Evolutionary conservation across 192 early-diverging fungal species (phyloP).

Genomic region (Coemansia sp.): DNA sequence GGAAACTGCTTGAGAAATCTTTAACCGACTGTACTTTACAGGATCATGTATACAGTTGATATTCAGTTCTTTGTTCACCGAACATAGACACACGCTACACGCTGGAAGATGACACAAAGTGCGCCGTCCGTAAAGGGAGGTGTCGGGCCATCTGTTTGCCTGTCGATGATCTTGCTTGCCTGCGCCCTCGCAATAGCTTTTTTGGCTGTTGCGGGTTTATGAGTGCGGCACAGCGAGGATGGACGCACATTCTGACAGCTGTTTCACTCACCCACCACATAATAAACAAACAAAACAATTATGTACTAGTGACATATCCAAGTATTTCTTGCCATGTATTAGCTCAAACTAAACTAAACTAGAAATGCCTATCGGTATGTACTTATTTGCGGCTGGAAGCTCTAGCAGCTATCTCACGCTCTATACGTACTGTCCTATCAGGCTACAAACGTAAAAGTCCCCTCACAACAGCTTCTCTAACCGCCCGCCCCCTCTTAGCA

Average conservation of each 20-base stretch:
- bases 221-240: conserved; percentile 49
- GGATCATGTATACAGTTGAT: conserved; percentile 60
- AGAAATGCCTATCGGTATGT: not conserved
- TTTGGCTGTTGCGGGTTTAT: conserved; percentile 22
- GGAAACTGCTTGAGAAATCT: conserved; percentile 2
- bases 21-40: conserved; percentile 57
- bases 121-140: conserved; percentile 59
- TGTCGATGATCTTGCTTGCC: conserved; percentile 54
- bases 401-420: not conserved
- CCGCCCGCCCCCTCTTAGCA: not conserved
- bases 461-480: not conserved
- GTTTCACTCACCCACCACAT: not conserved
- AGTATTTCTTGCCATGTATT: too few relatives aligned
- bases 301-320: too few relatives aligned
- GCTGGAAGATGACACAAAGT: conserved; percentile 54
- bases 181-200: conserved; percentile 33
- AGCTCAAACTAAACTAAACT: not conserved
- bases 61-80: conserved; percentile 58
- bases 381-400: not conserved
- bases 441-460: not conserved
- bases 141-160: not conserved
- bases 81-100: conserved; percentile 51
- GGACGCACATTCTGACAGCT: conserved; percentile 57
- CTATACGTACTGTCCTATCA: not conserved
- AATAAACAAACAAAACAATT: not conserved